Base-by-base conservation (phyloP, 495 filamentous ascomycete species). In the Pseudevernia furfuracea region DNA sequence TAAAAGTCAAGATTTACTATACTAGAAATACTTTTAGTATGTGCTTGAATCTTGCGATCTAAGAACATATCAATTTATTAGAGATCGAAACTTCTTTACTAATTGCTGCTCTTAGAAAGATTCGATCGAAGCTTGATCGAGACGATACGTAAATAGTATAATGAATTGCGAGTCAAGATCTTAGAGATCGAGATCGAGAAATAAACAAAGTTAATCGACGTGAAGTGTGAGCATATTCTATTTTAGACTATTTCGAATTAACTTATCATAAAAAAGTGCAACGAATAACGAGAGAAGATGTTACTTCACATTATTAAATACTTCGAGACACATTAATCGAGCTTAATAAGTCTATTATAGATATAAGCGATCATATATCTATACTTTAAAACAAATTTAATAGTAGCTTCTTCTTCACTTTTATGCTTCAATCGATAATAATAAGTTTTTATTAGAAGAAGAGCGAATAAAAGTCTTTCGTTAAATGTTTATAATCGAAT, bases 401-500 rank as follows among this genome's bases (percentile, higher is more conserved):
- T 7, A 60, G 58, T 60, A 43, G 19, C n/a, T 60, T 44, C 36
- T 60, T 19, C 19, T 44, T 60, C 19, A 21, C 15, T 15, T 28
- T 32, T 7, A 14, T 12, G 1, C n/a, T 41, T 17, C 5, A 41
- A 14, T 28, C 12, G 14, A 3, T 60, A 11, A 60, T 30, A 32
- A 25, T 32, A 2, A 60, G 10, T 25, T 28, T 6, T 60, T 60
- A 23, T 4, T 23, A 64, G 62, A 43, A 36, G n/a, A 25, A 10
- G 49, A 64, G 56, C 55, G 62, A 1, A 8, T 41, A 21, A 41
- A 52, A 15, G 30, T 64, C 10, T 38, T 64, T 21, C 41, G 46
- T 2, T 64, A 41, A 56, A 32, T 64, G 28, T 64, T 56, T 10
- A 39, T 4, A 23, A 52, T 64, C 25, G 19, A 32, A 9, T 64